Conservation (phyloP, 352 stramenopile species). For the Sclerospora graminicola region DNA sequence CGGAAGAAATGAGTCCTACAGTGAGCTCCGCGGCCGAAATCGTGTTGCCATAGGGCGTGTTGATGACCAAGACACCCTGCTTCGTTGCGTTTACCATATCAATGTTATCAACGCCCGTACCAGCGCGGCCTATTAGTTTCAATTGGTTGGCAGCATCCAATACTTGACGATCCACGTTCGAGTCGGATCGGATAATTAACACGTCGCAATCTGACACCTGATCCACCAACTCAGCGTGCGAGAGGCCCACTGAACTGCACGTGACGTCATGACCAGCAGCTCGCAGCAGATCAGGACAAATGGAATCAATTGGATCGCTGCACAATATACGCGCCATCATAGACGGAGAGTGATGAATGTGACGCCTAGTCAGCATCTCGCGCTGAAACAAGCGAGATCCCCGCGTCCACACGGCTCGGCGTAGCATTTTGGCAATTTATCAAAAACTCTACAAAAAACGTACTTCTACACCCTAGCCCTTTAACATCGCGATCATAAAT, state of each 20-base stretch:
- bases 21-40: slow-evolving; percentile 93
- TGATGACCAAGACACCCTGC: slow-evolving; percentile 92
- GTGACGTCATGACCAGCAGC: slow-evolving; percentile 81
- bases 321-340: slow-evolving; percentile 81
- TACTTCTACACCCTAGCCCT: too few relatives aligned
- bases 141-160: slow-evolving; percentile 50
- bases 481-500: too few relatives aligned
- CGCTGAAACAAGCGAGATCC: slow-evolving; percentile 26
- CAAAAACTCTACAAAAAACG: too few relatives aligned
- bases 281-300: slow-evolving; percentile 72
- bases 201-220: slow-evolving; percentile 82
- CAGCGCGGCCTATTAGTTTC: slow-evolving; percentile 84
- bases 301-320: slow-evolving; percentile 77
- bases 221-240: slow-evolving; percentile 50
- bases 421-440: slow-evolving; percentile 49
- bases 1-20: slow-evolving; percentile 81
- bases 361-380: slow-evolving; percentile 4
- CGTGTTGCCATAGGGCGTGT: slow-evolving; percentile 93
- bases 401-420: slow-evolving; percentile 27
- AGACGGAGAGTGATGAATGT: slow-evolving; percentile 31
- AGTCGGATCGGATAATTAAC: slow-evolving; percentile 80
- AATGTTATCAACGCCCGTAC: slow-evolving; percentile 92
- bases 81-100: slow-evolving; percentile 86
- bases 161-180: slow-evolving; percentile 61
- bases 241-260: slow-evolving; percentile 27